phyloP scores from a whole-genome alignment of 805 yeast genomes.

The Maudiozyma pseudohumilis region DNA sequence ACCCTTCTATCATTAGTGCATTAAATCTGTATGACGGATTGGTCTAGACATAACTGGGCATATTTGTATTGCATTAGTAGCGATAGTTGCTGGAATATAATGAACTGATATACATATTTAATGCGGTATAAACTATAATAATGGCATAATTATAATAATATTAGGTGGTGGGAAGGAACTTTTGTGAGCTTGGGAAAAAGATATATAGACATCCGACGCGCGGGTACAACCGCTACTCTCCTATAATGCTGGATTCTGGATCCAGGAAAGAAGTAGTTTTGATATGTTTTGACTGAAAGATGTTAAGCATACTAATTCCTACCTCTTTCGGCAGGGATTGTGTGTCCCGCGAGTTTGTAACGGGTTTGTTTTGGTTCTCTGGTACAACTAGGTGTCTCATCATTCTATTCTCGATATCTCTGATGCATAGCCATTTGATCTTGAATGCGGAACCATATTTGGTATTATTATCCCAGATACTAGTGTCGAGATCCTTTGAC shows the following conservation, averaged over 20 bases:
- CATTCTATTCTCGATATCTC: slow-evolving; percentile 40
- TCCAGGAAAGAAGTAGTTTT: slow-evolving; percentile 15
- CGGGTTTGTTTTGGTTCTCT: slow-evolving; percentile 39
- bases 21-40: slow-evolving; percentile 72
- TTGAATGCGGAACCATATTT: slow-evolving; percentile 46
- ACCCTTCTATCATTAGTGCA: slow-evolving; percentile 67
- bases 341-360: slow-evolving; percentile 52
- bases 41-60: slow-evolving; percentile 39
- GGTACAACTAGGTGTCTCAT: slow-evolving; percentile 39
- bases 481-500: slow-evolving; percentile 26
- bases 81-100: background rate
- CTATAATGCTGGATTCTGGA: slow-evolving; percentile 4
- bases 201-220: no score
- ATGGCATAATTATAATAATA: no score
- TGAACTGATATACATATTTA: background rate
- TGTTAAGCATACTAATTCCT: slow-evolving; percentile 39
- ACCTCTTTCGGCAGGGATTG: slow-evolving; percentile 44
- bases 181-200: no score
- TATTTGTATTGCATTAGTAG: no score
- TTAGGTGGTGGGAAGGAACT: no score
- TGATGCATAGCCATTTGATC: slow-evolving; percentile 42
- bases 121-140: no score
- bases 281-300: slow-evolving; percentile 24
- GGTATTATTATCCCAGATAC: slow-evolving; percentile 36
- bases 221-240: no score